These are phyloP conservation scores for Eleusine indica DNA, from an alignment of 176 grass and related monocot species.

Conservation along the genomic window DNA sequence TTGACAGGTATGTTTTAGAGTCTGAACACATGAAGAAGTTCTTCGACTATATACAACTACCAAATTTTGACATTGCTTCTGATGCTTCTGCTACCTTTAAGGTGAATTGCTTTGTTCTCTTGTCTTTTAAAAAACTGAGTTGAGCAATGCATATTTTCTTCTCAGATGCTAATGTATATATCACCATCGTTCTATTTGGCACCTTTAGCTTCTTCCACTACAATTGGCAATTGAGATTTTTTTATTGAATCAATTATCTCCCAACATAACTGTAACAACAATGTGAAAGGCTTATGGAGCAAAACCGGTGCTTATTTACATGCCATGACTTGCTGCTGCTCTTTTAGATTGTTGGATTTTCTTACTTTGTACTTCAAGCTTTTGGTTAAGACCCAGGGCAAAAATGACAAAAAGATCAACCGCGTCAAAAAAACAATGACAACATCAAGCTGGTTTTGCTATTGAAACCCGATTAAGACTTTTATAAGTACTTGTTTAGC, in stretches of 20 bases:
- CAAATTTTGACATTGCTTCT: slow-evolving; percentile 99
- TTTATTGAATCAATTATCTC: not conserved
- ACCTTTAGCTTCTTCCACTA: not conserved
- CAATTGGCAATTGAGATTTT: not conserved
- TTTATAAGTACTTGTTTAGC: not conserved
- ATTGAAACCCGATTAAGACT: not conserved
- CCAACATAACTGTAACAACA: not conserved
- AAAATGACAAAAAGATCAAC: not conserved
- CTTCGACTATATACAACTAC: slow-evolving; percentile 96
- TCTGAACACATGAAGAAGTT: slow-evolving; percentile 99
- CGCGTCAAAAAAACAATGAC: not conserved
- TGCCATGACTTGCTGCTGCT: not conserved
- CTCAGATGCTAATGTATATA: not conserved
- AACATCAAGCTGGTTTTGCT: not conserved
- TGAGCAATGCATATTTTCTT: not conserved
- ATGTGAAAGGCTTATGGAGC: not conserved
- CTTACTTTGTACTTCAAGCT: slow-evolving; percentile 21
- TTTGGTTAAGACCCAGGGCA: not conserved
- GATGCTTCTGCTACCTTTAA: slow-evolving; percentile 98
- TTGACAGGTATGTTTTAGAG: slow-evolving; percentile 86
- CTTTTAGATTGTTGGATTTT: not conserved
- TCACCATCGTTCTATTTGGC: not conserved
- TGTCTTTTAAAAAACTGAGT: slow-evolving; percentile 19
- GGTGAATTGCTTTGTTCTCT: slow-evolving; percentile 39
- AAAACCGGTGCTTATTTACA: slow-evolving; percentile 1